These are phyloP conservation scores for Polychaeton citri DNA, from an alignment of 2,329 filamentous ascomycete genomes.

Conservation along the genomic window DNA sequence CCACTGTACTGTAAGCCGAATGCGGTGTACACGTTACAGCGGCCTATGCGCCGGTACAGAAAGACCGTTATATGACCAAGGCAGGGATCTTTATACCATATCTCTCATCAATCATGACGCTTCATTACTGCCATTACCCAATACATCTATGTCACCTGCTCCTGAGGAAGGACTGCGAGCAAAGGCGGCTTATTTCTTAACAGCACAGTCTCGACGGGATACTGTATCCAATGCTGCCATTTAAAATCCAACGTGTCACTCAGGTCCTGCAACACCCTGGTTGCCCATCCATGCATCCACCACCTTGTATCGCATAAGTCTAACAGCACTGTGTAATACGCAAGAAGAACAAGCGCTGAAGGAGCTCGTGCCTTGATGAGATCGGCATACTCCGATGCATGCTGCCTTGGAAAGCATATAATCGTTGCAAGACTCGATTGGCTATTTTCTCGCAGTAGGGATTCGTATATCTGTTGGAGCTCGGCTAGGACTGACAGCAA, in stretches of 20 bases:
- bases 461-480: constrained; percentile 14
- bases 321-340: constrained; percentile 17
- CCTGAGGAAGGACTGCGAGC: too few species aligned
- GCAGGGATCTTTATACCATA: too few species aligned
- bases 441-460: constrained; percentile 17
- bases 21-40: too few species aligned
- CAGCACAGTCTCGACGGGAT: too few species aligned
- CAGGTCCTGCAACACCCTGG: constrained; percentile 13
- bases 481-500: constrained; percentile 15
- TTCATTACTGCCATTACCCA: too few species aligned
- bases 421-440: too few species aligned
- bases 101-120: too few species aligned
- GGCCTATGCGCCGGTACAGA: too few species aligned
- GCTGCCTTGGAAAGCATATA: constrained; percentile 16
- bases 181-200: too few species aligned
- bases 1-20: too few species aligned
- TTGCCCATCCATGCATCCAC: constrained; percentile 16
- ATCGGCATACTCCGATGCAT: constrained; percentile 11
- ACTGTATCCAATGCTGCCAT: constrained; percentile 19
- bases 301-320: constrained; percentile 15
- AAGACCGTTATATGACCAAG: too few species aligned
- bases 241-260: constrained; percentile 11
- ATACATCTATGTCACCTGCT: too few species aligned
- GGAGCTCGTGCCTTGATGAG: constrained; percentile 15
- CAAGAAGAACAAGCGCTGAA: constrained; percentile 17